Evolutionary conservation across 257 asterid genomes (phyloP), one percentile per base, ranked within the genome.

Genomic region (Solanum megistacrolobum): DNA sequence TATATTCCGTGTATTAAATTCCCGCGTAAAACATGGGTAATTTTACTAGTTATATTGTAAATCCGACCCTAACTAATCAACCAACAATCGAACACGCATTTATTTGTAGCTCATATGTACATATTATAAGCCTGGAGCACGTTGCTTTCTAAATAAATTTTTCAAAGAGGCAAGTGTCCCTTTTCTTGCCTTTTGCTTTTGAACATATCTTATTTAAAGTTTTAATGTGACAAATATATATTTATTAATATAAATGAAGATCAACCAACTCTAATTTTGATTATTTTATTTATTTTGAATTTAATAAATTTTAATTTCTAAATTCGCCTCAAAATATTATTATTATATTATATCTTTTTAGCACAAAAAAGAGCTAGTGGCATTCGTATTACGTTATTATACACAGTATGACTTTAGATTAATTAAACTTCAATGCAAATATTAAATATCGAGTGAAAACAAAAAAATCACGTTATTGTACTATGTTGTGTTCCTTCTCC

Each of bases 331-430:
- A 9, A 21, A 21, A 60, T 9, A 21, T 0, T 20, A 21, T 8
- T 8, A 4, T 58, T 21, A 0, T 60, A 60, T 21, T 7, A 20
- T 55, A 20, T 55, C 12, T 8, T 21, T 7, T 60, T 21, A 38
- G 27, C 29, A 23, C 27, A 60, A 9, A 4, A 8, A 9, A 23
- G 69, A 60, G 6, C 13, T 60, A 60, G 29, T 0, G 6, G 13
- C 3, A 0, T 60, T 60, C 1, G 3, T 5, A 46, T 14, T 0
- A 48, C 8, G 7, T 5, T 1, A 48, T 3, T 48, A 2, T 48
- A 14, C 8, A 5, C 1, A 1, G 1, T 1, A 48, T 0, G 0
- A 48, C 0, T 14, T 14, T 1, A 48, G 1, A 48, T 14, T 5
- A 14, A 48, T 48, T 48, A 48, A 48, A 48, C 0, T 48, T 48